Conservation (phyloP, 192 early-diverging fungal genomes). For the Coemansia sp. region DNA sequence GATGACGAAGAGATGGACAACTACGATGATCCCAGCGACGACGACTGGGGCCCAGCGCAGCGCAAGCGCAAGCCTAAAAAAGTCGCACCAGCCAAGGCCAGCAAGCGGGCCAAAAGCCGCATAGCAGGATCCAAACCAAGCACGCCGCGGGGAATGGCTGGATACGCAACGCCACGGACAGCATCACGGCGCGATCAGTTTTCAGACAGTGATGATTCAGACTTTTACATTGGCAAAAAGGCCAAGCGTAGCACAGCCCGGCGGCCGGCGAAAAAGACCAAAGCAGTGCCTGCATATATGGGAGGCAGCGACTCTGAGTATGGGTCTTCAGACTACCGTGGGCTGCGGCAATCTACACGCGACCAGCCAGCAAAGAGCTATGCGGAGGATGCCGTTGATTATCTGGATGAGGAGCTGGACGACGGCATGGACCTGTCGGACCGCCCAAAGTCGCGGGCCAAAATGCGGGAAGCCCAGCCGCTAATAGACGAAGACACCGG, state of each 20-base stretch:
- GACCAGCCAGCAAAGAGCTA: slow-evolving; percentile 45
- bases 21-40: slow-evolving; percentile 48
- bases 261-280: slow-evolving; percentile 31
- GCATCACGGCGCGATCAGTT: slow-evolving; percentile 18
- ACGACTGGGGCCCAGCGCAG: slow-evolving; percentile 43
- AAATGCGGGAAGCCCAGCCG: slow-evolving; percentile 26
- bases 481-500: slow-evolving; percentile 45
- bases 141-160: slow-evolving; percentile 3
- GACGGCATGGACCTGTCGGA: slow-evolving; percentile 29
- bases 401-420: slow-evolving; percentile 42
- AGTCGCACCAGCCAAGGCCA: slow-evolving; percentile 14
- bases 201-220: slow-evolving; percentile 50
- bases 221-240: slow-evolving; percentile 38
- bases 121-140: background rate
- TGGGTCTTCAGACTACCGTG: slow-evolving; percentile 46
- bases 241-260: slow-evolving; percentile 31
- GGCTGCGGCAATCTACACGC: slow-evolving; percentile 42
- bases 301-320: slow-evolving; percentile 51
- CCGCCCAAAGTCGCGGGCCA: slow-evolving; percentile 14
- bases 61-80: slow-evolving; percentile 54
- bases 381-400: slow-evolving; percentile 47
- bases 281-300: slow-evolving; percentile 30
- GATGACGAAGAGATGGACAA: slow-evolving; percentile 31
- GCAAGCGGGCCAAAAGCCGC: slow-evolving; percentile 44
- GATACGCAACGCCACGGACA: background rate